Percentiles rank a stretch among this genome's conserved stretches.
phyloP scores from a whole-genome alignment of 495 filamentous ascomycete species.

The Venustampulla echinocandica region DNA sequence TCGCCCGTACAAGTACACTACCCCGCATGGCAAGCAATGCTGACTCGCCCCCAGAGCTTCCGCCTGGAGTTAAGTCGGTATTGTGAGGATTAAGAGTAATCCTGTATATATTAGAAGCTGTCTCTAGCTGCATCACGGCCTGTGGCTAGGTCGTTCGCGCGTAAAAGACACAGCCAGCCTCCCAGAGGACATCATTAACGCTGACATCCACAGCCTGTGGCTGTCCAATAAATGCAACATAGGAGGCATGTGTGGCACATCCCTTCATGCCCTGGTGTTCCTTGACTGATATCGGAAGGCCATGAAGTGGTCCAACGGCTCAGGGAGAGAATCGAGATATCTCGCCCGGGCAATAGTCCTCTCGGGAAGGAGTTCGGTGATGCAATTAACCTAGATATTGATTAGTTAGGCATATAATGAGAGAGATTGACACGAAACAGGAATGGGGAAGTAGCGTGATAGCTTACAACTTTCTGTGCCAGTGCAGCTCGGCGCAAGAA shows the following conservation, averaged over 20 bases:
- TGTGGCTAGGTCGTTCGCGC: conserved; percentile 49
- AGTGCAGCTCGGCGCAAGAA: conserved; percentile 52
- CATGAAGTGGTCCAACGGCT: conserved; percentile 55
- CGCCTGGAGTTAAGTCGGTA: conserved; percentile 47
- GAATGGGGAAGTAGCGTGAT: conserved; percentile 13
- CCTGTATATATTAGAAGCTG: conserved; percentile 33
- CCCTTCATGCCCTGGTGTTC: conserved; percentile 55
- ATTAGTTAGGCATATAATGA: conserved; percentile 4
- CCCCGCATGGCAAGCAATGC: conserved; percentile 52
- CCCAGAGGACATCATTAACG: conserved; percentile 37
- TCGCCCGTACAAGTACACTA: too few relatives aligned
- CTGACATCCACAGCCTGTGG: conserved; percentile 33
- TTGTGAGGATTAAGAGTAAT: conserved; percentile 50
- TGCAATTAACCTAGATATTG: conserved; percentile 38
- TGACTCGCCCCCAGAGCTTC: conserved; percentile 58
- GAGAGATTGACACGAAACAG: conserved; percentile 11
- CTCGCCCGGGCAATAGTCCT: conserved; percentile 50
- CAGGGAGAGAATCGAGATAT: conserved; percentile 48
- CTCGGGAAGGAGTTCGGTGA: conserved; percentile 58
- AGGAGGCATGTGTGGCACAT: conserved; percentile 39
- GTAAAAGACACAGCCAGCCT: conserved; percentile 42
- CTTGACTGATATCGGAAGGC: conserved; percentile 60
- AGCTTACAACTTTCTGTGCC: conserved; percentile 44
- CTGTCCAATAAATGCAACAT: conserved; percentile 35
- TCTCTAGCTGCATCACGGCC: conserved; percentile 52